phyloP scores from a whole-genome alignment of 208 protist species.

The Polymyxa betae region DNA sequence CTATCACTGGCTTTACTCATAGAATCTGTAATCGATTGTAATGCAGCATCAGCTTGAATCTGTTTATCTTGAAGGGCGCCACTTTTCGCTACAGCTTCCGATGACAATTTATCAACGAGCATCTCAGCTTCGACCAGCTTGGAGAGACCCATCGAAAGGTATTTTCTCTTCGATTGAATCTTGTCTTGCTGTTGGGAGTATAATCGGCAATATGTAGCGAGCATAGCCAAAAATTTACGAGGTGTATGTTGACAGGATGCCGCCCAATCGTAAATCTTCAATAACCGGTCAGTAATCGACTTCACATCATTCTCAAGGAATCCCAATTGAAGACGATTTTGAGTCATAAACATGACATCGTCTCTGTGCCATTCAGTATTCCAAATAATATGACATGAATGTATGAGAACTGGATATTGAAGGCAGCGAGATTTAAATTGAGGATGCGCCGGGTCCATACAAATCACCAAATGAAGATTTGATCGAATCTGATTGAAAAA shows the following conservation, averaged over 20 bases:
- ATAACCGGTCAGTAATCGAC: not conserved
- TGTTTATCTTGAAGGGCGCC: slow-evolving; percentile 85
- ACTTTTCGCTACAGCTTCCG: slow-evolving; percentile 49
- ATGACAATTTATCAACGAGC: slow-evolving; percentile 56
- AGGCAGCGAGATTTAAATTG: slow-evolving; percentile 86
- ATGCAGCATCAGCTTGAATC: slow-evolving; percentile 87
- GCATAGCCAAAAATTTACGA: not conserved
- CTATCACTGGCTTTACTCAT: slow-evolving; percentile 90
- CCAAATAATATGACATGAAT: slow-evolving; percentile 92
- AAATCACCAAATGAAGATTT: slow-evolving; percentile 89
- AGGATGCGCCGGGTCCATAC: slow-evolving; percentile 89
- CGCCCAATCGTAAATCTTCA: not conserved
- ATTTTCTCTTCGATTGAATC: not conserved
- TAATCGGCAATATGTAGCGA: not conserved
- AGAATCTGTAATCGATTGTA: slow-evolving; percentile 90
- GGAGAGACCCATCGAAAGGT: not conserved
- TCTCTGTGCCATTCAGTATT: slow-evolving; percentile 85
- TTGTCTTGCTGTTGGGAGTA: not conserved
- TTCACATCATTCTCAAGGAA: slow-evolving; percentile 21
- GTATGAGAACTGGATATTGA: slow-evolving; percentile 93
- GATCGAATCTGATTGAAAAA: slow-evolving; percentile 77
- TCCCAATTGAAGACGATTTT: not conserved
- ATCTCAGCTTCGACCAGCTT: slow-evolving; percentile 26
- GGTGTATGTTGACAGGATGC: not conserved
- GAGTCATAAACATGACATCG: slow-evolving; percentile 15